Conservation (phyloP, 2,329 filamentous ascomycete species). For the Apiospora marii region DNA sequence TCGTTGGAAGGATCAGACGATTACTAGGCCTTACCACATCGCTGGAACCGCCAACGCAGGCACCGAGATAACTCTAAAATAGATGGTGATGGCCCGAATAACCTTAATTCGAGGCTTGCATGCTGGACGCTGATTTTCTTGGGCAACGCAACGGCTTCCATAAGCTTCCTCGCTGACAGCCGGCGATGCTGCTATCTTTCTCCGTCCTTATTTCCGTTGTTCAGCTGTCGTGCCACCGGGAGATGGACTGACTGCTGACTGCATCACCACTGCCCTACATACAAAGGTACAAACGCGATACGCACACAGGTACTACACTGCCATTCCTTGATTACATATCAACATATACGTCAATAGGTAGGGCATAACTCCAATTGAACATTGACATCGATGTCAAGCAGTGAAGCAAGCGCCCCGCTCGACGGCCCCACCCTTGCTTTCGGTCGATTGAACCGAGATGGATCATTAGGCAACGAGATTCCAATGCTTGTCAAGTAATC, state of each 20-base stretch:
- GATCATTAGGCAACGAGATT: conserved; percentile 10
- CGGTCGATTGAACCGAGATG: neutral
- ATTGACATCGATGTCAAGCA: neutral
- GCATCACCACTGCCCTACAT: neutral
- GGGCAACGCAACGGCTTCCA: neutral
- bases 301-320: neutral
- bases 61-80: conserved; percentile 15
- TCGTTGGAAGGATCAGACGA: neutral
- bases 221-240: neutral
- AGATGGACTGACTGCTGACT: neutral
- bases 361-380: neutral
- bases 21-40: conserved; percentile 9
- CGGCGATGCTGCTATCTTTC: neutral
- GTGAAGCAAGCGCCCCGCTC: neutral
- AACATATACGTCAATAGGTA: too few species aligned
- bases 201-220: neutral
- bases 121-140: neutral
- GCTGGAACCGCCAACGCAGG: conserved; percentile 7
- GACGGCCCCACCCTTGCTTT: neutral
- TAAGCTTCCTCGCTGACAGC: neutral
- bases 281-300: neutral
- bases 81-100: neutral
- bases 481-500: neutral
- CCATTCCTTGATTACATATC: neutral
- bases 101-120: conserved; percentile 10